Conservation (phyloP, 257 asterid species). For the Nicotiana undulata region DNA sequence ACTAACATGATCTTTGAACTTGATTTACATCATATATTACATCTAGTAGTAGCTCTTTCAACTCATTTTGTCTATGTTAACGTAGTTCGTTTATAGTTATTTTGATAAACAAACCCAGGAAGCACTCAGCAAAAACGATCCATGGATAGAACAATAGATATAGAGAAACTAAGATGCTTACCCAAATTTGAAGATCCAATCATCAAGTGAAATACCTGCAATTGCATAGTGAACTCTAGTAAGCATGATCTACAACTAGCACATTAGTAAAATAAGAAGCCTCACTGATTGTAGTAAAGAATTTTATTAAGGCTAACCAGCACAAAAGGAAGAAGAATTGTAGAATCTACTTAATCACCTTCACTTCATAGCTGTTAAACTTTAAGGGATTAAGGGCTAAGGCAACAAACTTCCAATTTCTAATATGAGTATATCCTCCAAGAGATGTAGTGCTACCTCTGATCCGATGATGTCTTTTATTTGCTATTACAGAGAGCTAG, state of each 20-base stretch:
- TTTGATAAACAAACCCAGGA: background rate
- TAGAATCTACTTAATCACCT: background rate
- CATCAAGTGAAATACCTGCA: constrained; percentile 93
- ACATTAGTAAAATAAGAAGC: background rate
- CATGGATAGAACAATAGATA: background rate
- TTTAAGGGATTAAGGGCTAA: background rate
- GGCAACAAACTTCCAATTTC: background rate
- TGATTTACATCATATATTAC: constrained; percentile 2
- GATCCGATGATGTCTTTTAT: background rate
- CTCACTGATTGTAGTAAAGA: background rate
- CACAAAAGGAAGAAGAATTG: background rate
- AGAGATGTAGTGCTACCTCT: constrained; percentile 1
- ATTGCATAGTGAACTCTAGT: constrained; percentile 13
- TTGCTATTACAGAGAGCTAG: background rate
- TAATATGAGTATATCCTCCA: background rate
- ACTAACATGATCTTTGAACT: background rate
- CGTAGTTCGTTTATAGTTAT: background rate
- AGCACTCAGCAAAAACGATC: background rate
- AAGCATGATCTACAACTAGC: background rate
- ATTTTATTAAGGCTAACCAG: background rate
- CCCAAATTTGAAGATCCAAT: constrained; percentile 88
- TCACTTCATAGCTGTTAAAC: background rate
- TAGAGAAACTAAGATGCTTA: constrained; percentile 28
- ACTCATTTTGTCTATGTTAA: background rate
- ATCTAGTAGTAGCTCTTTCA: background rate